Percentiles rank a stretch among this genome's conserved stretches.
Conservation (phyloP, 345 rosid species). For the Camelina laxa region DNA sequence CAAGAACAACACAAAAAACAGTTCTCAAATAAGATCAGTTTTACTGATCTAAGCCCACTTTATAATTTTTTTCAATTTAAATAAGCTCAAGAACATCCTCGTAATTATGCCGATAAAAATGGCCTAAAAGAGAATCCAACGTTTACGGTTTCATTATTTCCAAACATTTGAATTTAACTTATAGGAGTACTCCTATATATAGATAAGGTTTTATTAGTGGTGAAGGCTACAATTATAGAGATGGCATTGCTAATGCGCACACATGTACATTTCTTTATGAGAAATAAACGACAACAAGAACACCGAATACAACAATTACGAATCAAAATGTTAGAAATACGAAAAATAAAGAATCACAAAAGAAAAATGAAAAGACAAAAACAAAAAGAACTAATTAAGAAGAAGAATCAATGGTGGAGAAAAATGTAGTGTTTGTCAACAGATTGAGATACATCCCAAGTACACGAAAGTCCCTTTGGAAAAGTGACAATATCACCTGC, state of each 20-base stretch:
- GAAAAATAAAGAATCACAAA: constrained; percentile 10
- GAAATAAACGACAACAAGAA: background rate
- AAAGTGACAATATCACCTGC: constrained; percentile 91
- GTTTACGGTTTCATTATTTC: constrained; percentile 2
- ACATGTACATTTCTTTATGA: background rate
- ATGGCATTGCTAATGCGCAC: background rate
- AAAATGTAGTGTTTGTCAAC: constrained; percentile 89
- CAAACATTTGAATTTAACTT: background rate
- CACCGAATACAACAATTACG: background rate
- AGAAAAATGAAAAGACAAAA: background rate
- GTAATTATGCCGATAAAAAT: no score
- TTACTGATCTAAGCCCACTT: no score
- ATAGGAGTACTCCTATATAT: no score
- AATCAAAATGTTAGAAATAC: constrained; percentile 9
- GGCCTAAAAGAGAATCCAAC: constrained; percentile 17
- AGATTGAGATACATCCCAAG: constrained; percentile 88
- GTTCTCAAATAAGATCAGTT: no score
- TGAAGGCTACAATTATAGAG: no score
- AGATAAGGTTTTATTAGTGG: no score
- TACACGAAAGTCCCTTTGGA: constrained; percentile 87
- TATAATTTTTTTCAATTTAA: no score
- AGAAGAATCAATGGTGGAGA: constrained; percentile 48
- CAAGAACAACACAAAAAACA: no score
- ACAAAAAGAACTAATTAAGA: background rate
- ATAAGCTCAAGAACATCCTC: no score